These are phyloP conservation scores for Grosmannia penicillata DNA, from an alignment of 2,329 filamentous ascomycete genomes.

Conservation along the genomic window DNA sequence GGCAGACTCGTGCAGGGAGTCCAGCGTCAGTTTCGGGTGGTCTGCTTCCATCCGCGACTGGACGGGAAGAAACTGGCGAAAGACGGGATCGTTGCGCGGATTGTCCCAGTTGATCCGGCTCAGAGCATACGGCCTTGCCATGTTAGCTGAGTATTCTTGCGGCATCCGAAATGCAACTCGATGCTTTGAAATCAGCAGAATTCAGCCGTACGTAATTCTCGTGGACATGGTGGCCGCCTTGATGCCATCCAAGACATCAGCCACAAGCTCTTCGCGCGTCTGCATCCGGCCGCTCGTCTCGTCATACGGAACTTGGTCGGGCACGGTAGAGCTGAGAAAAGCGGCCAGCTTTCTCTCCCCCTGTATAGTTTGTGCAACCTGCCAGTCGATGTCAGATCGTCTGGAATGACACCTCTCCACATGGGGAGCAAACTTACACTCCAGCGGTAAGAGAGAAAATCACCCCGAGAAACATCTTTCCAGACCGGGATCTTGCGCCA, in stretches of 20 bases:
- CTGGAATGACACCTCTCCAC: background rate
- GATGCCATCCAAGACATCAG: slow-evolving; percentile 37
- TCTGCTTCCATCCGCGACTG: slow-evolving; percentile 36
- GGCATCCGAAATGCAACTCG: too few species aligned
- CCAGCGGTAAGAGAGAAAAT: slow-evolving; percentile 40
- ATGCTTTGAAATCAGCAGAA: too few species aligned
- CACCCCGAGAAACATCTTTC: slow-evolving; percentile 27
- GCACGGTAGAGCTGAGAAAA: slow-evolving; percentile 35
- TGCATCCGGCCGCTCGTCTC: slow-evolving; percentile 18
- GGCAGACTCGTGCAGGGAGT: slow-evolving; percentile 41
- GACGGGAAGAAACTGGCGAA: slow-evolving; percentile 45
- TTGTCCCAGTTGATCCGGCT: slow-evolving; percentile 44
- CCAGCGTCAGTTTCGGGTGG: slow-evolving; percentile 37
- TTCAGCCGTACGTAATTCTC: slow-evolving; percentile 31
- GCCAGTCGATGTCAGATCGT: background rate
- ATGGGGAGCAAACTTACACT: slow-evolving; percentile 25
- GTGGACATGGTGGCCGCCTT: slow-evolving; percentile 42
- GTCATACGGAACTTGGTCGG: slow-evolving; percentile 29
- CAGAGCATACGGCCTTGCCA: slow-evolving; percentile 43
- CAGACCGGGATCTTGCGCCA: slow-evolving; percentile 36
- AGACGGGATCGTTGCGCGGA: slow-evolving; percentile 42
- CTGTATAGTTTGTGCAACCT: slow-evolving; percentile 35
- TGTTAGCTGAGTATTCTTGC: too few species aligned
- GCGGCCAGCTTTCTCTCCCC: slow-evolving; percentile 26
- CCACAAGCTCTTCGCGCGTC: slow-evolving; percentile 36